Base-by-base conservation (phyloP, 2,329 filamentous ascomycete species). In the Verticillium dahliae region DNA sequence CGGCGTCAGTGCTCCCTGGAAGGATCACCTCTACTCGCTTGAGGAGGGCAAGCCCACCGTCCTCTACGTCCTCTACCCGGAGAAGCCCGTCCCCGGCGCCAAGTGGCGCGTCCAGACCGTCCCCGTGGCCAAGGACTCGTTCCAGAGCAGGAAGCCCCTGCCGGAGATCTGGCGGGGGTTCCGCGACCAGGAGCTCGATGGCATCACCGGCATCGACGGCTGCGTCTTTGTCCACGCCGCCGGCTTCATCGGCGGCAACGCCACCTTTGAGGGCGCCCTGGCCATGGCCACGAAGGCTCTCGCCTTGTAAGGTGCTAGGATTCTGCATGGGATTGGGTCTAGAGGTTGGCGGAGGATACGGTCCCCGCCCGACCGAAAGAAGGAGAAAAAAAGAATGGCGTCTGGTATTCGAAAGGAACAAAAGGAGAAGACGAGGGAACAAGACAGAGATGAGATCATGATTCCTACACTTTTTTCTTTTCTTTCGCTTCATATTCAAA, bases 101-200 rank as follows among this genome's bases (percentile, higher is more conserved):
- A 96, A 95, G 78, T 98, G 95, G 95, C 87, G 95, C 62, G 90
- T 99, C 64, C 92, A 97, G 76, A 89, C 90, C 65, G 95, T 98
- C n/a, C 90, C 92, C 57, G 87, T 90, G 62, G 85, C 86, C 73
- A 88, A 90, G 73, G 89, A 91, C 71, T 95, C 91, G 63, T 99
- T 99, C 72, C 84, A 91, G 75, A 97, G 93, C 78, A 86, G 95
- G 69, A 97, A 95, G 79, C 88, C 93, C 54, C 81, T 99, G 67
- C 94, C 94, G 4, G 91, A 96, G 76, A 84, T 87, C 18, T 99
- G 95, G 95, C 88, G 94, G 70, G 95, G 95, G 7, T 88, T 96
- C 66, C 84, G 95, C 50, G 95, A 98, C 72, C 88, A 90, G 68
- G 87, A 93, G 75, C 81, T 99, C 60, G 91, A 94, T 74, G 83